A percentile compares a stretch with the other conserved stretches of the same genome.
phyloP scores from a whole-genome alignment of 2,329 filamentous ascomycete genomes.

The Pleomassaria siparia region DNA sequence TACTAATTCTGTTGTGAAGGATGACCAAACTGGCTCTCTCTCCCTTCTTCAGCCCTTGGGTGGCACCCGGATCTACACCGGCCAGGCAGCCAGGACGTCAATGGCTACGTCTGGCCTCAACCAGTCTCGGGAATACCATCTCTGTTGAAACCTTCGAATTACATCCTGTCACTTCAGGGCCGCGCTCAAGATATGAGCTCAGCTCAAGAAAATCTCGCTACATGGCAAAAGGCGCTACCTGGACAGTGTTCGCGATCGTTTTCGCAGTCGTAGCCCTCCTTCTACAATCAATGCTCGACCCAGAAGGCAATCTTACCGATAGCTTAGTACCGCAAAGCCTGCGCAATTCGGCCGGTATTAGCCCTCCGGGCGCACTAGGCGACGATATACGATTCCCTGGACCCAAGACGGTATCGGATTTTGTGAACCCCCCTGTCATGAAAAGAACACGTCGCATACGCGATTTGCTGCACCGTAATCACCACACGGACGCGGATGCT shows the following conservation, averaged over 20 bases:
- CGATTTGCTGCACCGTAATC: constrained; percentile 35
- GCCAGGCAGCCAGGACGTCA: constrained; percentile 48
- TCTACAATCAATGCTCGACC: constrained; percentile 61
- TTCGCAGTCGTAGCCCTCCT: constrained; percentile 64
- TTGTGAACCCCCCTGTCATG: constrained; percentile 26
- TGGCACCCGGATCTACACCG: constrained; percentile 20
- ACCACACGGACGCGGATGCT: constrained; percentile 14
- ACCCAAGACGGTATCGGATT: constrained; percentile 22
- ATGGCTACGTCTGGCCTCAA: constrained; percentile 76
- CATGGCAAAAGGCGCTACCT: constrained; percentile 56
- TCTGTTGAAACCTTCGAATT: constrained; percentile 80
- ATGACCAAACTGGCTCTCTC: constrained; percentile 59
- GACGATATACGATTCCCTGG: constrained; percentile 26
- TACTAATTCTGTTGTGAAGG: not conserved
- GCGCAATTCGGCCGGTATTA: constrained; percentile 40
- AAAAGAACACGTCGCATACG: constrained; percentile 33
- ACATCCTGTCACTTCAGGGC: constrained; percentile 50
- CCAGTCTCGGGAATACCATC: constrained; percentile 77
- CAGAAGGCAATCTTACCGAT: constrained; percentile 49
- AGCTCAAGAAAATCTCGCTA: constrained; percentile 54
- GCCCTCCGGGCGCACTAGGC: constrained; percentile 30
- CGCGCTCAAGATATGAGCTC: constrained; percentile 67
- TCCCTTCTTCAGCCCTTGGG: constrained; percentile 46
- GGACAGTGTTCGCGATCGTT: constrained; percentile 60
- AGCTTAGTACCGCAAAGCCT: constrained; percentile 56